Base-by-base conservation (phyloP, 2,329 filamentous ascomycete genomes). In the Pseudogymnoascus sp. region DNA sequence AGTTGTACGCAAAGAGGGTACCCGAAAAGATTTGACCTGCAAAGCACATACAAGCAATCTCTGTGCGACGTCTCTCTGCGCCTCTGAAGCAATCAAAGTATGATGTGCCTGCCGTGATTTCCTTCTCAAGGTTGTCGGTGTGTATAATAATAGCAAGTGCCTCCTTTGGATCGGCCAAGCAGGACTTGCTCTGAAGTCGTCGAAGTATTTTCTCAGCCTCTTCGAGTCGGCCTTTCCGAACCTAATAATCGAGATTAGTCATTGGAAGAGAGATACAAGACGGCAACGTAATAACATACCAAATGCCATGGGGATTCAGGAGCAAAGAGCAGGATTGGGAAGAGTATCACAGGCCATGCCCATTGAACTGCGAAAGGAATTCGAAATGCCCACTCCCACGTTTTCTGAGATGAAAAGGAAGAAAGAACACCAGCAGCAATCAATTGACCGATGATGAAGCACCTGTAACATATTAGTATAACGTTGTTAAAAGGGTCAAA, bases 1-100 rank as follows among this genome's bases (percentile, higher is more conserved):
- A 82, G 66, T 84, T 87, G 62, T 83, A 84, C 60, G 84, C 82
- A 65, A 87, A 78, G 35, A 83, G 80, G 66, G 84, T 82, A 11
- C 85, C 84, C 59, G 80, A 82, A 2, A 87, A 75, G 16, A 85
- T 84, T 68, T 87, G 84, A 2, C 84, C 84, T 9, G 81, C 79
- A 74, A 85, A 87, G 4, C 84, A 82, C 67, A 84, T 83, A 60
- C 76, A 74, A 1, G 78, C 76, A 28, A 82, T 80, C 66, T 82
- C 80, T 0, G 80, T 82, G 11, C 80, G 76, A 7, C 78, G 73
- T n/a, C 76, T 67, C 62, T 79, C 80, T 55, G 74, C 70, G 0
- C 76, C 77, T 58, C 72, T 77, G 66, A 82, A 76, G 49, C 79
- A 80, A 64, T 82, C 79, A 30, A 70, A 12, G 63, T 81, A 82